Conservation (phyloP, 768 basidiomycete species). For the Tricholoma hemisulphureum region DNA sequence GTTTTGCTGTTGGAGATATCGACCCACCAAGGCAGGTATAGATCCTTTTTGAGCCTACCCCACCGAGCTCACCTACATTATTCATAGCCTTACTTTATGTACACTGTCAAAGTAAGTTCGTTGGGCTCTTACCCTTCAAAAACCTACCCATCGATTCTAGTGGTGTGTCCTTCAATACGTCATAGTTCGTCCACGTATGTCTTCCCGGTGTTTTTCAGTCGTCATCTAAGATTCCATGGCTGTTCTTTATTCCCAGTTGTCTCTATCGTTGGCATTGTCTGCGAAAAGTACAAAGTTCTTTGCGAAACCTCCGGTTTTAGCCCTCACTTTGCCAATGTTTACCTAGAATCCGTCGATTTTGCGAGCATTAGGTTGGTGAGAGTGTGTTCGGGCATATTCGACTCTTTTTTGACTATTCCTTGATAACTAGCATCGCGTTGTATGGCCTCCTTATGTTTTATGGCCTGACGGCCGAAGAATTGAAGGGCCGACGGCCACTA, state of each 20-base stretch:
- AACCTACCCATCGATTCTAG: slow-evolving; percentile 31
- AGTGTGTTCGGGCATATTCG: neutral
- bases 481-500: slow-evolving; percentile 72
- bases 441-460: slow-evolving; percentile 88
- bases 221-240: no score
- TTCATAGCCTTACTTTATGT: slow-evolving; percentile 80
- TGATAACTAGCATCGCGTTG: slow-evolving; percentile 60
- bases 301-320: slow-evolving; percentile 65
- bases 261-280: slow-evolving; percentile 78
- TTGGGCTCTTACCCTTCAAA: slow-evolving; percentile 5
- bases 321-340: slow-evolving; percentile 61
- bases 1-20: slow-evolving; percentile 81
- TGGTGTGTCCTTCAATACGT: slow-evolving; percentile 92
- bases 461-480: slow-evolving; percentile 74
- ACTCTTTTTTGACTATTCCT: neutral
- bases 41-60: neutral
- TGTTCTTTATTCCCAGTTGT: slow-evolving; percentile 34
- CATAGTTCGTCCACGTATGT: slow-evolving; percentile 56
- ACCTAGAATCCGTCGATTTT: slow-evolving; percentile 73
- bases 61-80: neutral
- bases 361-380: slow-evolving; percentile 71
- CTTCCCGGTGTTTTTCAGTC: neutral
- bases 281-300: slow-evolving; percentile 64
- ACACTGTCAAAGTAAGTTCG: slow-evolving; percentile 66
- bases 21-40: slow-evolving; percentile 66